Evolutionary conservation across 73 alveolate genomes (phyloP), one percentile per base, ranked within the genome.

Genomic region (Stentor coeruleus): DNA sequence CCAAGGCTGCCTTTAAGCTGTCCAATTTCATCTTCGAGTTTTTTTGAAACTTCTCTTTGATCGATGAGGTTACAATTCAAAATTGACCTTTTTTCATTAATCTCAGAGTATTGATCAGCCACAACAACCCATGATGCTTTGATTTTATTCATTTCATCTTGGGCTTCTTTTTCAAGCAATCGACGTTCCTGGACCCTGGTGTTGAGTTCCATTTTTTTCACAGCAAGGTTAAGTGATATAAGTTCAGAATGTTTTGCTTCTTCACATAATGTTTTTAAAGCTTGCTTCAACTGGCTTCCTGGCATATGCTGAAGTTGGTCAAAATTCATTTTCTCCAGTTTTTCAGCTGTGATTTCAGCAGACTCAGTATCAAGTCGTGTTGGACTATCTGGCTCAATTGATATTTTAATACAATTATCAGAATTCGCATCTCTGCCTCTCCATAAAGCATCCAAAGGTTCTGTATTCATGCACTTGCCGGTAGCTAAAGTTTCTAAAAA

Each of bases 311-410:
- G 79, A 66, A 66, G 79, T 1, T 20, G 20, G n/a, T 66, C 79
- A 20, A 66, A 28, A 26, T 37, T 33, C 26, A 66, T 33, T 20
- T 66, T 26, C 1, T 66, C 79, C 14, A 40, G 37, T 26, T 31
- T 66, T 26, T 20, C n/a, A 15, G 42, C 37, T 20, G 20, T 26
- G 42, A 66, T 28, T 26, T 26, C 79, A 33, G 39, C n/a, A 28
- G 11, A 37, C 1, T 31, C 79, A 1, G 79, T 15, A 20, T 66
- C 79, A n/a, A n/a, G n/a, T 14, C n/a, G n/a, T 3, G 42, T 40
- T 20, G 79, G 79, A 31, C 40, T 14, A 31, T 66, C 79, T 33
- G 79, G 79, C 33, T 66, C 79, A 20, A 66, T 28, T 20, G 79
- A 66, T 11, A 66, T 26, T 33, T 31, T 66, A 1, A 66, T 66